Conservation (phyloP, 148 eudicot species). For the Silene uniflora region DNA sequence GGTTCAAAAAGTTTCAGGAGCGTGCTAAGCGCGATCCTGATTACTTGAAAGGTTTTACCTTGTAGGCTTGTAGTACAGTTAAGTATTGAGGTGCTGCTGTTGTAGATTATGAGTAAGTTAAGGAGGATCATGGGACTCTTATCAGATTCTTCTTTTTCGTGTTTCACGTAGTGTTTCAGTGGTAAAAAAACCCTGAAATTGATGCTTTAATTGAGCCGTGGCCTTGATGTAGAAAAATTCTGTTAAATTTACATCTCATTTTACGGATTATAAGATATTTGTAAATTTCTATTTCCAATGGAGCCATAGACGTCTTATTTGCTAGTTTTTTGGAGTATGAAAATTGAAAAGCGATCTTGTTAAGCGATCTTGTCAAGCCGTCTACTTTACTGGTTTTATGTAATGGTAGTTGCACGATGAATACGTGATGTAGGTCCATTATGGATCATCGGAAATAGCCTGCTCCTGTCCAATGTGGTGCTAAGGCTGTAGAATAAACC, state of each 20-base stretch:
- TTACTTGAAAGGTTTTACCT: constrained; percentile 78
- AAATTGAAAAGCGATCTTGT: too few species aligned
- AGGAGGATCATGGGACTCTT: background rate
- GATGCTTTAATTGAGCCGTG: background rate
- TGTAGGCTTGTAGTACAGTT: constrained; percentile 55
- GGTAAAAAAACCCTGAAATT: background rate
- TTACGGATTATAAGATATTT: background rate
- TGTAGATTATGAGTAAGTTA: background rate
- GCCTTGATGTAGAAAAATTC: background rate
- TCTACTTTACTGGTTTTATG: too few species aligned
- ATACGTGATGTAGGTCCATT: too few species aligned
- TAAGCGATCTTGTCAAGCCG: too few species aligned
- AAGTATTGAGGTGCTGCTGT: constrained; percentile 18
- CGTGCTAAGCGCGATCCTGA: constrained; percentile 91
- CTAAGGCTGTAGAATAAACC: too few species aligned
- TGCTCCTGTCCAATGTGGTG: too few species aligned
- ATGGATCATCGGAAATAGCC: too few species aligned
- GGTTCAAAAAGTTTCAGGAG: constrained; percentile 98
- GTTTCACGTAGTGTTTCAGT: background rate
- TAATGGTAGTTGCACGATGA: background rate
- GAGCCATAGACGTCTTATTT: too few species aligned
- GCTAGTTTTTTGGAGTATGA: too few species aligned
- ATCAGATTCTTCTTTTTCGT: background rate
- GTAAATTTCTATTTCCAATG: background rate
- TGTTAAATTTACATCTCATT: background rate